A percentile compares a stretch with the other conserved stretches of the same genome.
Evolutionary conservation across 345 rosid genomes (phyloP).

Genomic region (Carallia brachiata): DNA sequence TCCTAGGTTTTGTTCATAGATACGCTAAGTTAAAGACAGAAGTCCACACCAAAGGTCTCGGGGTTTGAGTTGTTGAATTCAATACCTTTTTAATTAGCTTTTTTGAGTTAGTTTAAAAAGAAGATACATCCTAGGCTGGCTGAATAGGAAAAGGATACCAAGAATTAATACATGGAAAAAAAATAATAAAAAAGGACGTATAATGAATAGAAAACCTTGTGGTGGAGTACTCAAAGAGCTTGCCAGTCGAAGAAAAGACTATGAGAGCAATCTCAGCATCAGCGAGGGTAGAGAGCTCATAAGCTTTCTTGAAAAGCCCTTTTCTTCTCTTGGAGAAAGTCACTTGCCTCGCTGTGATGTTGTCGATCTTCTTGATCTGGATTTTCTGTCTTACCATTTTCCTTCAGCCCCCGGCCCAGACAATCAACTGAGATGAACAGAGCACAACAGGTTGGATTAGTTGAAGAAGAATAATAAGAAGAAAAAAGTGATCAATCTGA

Average conservation of each 20-base stretch:
- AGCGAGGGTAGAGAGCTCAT: slow-evolving; percentile 42
- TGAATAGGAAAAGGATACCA: neutral
- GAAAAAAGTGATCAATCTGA: neutral
- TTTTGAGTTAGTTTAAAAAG: no score
- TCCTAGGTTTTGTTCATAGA: no score
- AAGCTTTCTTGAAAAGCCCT: slow-evolving; percentile 50
- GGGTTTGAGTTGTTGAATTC: no score
- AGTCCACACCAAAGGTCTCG: no score
- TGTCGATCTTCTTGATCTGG: slow-evolving; percentile 45
- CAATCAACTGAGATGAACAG: neutral
- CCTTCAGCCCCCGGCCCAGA: neutral
- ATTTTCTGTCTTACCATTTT: slow-evolving; percentile 47
- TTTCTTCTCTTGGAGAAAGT: slow-evolving; percentile 47
- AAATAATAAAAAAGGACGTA: neutral
- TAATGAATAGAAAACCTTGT: slow-evolving; percentile 28
- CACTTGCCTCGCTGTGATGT: slow-evolving; percentile 41
- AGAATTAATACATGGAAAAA: neutral
- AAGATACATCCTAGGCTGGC: no score
- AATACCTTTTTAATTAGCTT: no score
- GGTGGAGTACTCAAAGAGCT: slow-evolving; percentile 39
- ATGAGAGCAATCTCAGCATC: slow-evolving; percentile 45
- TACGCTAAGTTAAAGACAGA: no score
- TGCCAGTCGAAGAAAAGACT: slow-evolving; percentile 43
- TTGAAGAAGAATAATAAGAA: neutral
- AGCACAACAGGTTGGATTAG: neutral